Percentiles rank a stretch among this genome's conserved stretches.
Conservation (phyloP, 176 grass and related monocot species). For the Sorghum bicolor region DNA sequence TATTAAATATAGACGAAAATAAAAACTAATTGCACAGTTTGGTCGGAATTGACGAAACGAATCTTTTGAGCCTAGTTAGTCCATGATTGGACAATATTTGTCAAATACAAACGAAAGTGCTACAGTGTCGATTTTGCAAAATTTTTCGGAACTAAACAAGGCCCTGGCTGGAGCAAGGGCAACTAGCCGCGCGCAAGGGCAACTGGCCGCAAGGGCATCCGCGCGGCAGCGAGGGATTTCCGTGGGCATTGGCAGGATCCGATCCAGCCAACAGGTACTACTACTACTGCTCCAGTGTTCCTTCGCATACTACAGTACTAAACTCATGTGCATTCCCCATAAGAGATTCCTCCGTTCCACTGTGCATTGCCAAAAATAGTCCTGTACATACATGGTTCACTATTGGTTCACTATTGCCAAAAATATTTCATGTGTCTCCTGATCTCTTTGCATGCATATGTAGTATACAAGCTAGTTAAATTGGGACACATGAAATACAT, state of each 20-base stretch:
- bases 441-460: not conserved
- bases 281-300: not conserved
- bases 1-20: no score
- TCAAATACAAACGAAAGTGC: no score
- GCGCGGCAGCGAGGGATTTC: constrained; percentile 1
- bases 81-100: no score
- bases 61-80: no score
- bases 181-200: no score
- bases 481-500: not conserved
- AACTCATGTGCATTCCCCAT: constrained; percentile 46
- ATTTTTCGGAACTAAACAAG: no score
- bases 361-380: constrained; percentile 46
- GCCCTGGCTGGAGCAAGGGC: no score
- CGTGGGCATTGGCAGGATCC: constrained; percentile 16
- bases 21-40: no score
- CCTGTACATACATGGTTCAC: constrained; percentile 7
- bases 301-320: not conserved
- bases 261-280: constrained; percentile 26
- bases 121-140: no score
- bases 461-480: not conserved
- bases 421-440: no score
- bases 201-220: not conserved
- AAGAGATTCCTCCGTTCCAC: constrained; percentile 52
- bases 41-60: no score
- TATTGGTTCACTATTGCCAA: not conserved